These are phyloP conservation scores for Dictyostelium intermedium DNA, from an alignment of 78 protist species.

Conservation along the genomic window DNA sequence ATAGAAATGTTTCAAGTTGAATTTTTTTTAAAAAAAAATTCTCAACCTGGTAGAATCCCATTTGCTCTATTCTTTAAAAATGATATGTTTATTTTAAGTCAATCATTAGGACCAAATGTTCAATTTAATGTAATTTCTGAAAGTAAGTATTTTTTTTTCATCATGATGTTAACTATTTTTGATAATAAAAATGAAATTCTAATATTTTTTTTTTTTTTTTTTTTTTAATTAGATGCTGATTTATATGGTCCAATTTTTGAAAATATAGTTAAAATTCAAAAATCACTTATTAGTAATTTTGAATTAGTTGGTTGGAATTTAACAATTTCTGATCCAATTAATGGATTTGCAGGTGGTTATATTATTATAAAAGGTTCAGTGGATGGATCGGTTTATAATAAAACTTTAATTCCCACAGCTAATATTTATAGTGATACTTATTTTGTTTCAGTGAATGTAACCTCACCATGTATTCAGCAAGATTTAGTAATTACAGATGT, in stretches of 20 bases:
- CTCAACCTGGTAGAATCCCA: background rate
- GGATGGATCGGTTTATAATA: background rate
- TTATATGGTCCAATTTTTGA: background rate
- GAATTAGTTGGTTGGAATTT: background rate
- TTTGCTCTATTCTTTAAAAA: background rate
- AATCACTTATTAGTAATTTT: background rate
- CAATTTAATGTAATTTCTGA: background rate
- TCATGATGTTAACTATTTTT: no score
- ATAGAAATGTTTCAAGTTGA: background rate
- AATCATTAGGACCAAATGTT: background rate
- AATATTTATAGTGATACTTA: background rate
- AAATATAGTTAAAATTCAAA: background rate
- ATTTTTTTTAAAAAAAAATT: background rate
- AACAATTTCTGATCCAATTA: background rate
- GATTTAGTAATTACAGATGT: background rate
- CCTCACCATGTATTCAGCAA: background rate
- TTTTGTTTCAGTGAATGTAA: background rate
- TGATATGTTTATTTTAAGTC: background rate
- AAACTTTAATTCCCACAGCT: background rate
- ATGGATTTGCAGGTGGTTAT: slow-evolving; percentile 2
- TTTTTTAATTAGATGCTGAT: background rate
- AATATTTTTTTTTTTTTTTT: background rate
- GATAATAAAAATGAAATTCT: background rate
- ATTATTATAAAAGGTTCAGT: background rate
- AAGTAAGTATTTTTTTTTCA: background rate